phyloP scores from a whole-genome alignment of 2,329 filamentous ascomycete genomes.

The Annulohypoxylon truncatum region DNA sequence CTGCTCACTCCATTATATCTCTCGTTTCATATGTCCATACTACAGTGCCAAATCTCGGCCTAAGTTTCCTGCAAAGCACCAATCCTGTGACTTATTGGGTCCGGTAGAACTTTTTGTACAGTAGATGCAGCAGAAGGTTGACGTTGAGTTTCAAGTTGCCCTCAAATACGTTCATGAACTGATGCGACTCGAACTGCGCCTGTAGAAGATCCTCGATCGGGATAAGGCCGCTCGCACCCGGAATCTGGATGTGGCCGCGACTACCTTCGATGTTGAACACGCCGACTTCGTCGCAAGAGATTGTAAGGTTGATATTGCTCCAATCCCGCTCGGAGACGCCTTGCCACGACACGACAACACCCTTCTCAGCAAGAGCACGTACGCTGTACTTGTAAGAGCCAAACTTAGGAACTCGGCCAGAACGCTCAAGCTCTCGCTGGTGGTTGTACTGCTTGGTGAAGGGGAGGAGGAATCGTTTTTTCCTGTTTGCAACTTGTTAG shows the following conservation, averaged over 20 bases:
- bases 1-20: conserved; percentile 20
- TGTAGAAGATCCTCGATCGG: conserved; percentile 94
- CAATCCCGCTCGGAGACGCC: conserved; percentile 85
- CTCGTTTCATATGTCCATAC: conserved; percentile 16
- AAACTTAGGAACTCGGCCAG: conserved; percentile 94
- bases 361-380: conserved; percentile 88
- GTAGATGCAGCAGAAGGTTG: conserved; percentile 93
- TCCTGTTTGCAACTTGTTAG: conserved; percentile 61
- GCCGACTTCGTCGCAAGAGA: conserved; percentile 92
- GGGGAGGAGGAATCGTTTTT: conserved; percentile 92
- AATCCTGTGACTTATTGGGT: conserved; percentile 62
- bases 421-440: conserved; percentile 92
- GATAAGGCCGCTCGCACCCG: conserved; percentile 88
- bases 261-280: conserved; percentile 93
- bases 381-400: conserved; percentile 98
- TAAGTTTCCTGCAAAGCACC: conserved; percentile 11
- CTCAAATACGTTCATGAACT: conserved; percentile 96
- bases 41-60: background rate
- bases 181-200: conserved; percentile 96
- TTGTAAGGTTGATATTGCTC: conserved; percentile 93
- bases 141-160: conserved; percentile 89
- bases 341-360: conserved; percentile 91
- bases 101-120: conserved; percentile 98
- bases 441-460: conserved; percentile 99
- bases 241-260: conserved; percentile 93